Percentiles rank a stretch among this genome's conserved stretches.
These are phyloP conservation scores for Tolypocladium album DNA, from an alignment of 2,329 filamentous ascomycete genomes.

Conservation along the genomic window DNA sequence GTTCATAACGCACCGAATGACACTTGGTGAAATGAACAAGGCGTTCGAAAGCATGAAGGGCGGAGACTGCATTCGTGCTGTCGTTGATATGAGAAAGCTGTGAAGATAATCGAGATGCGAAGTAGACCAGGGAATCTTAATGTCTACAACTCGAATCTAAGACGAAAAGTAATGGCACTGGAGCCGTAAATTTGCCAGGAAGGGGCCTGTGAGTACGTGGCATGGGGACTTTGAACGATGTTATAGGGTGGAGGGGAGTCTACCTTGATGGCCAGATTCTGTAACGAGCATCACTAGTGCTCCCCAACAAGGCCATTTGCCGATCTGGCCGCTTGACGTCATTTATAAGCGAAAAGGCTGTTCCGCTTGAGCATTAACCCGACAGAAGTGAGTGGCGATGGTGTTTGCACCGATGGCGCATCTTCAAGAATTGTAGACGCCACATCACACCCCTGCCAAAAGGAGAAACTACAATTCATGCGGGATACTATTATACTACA, in stretches of 20 bases:
- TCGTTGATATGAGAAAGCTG: conserved; percentile 54
- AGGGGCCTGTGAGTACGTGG: background rate
- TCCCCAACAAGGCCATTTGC: background rate
- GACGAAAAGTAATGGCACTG: background rate
- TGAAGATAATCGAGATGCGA: conserved; percentile 4
- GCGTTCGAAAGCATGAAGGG: conserved; percentile 92
- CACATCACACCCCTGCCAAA: background rate
- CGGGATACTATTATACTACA: background rate
- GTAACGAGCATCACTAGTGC: background rate
- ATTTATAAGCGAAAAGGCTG: background rate
- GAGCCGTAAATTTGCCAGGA: background rate
- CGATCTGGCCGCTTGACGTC: background rate
- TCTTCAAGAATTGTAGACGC: background rate
- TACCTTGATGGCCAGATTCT: background rate
- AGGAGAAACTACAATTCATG: background rate
- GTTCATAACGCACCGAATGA: conserved; percentile 95
- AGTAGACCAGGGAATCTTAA: background rate
- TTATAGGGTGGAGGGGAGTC: background rate
- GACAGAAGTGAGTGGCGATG: background rate
- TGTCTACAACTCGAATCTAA: background rate
- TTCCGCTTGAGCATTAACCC: background rate
- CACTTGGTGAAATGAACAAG: conserved; percentile 71
- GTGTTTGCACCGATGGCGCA: background rate
- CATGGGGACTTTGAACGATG: background rate
- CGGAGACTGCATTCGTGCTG: conserved; percentile 93